A percentile compares a stretch with the other conserved stretches of the same genome.
Evolutionary conservation across 1,139 yeast species (phyloP).

Genomic region (Blastobotrys proliferans): DNA sequence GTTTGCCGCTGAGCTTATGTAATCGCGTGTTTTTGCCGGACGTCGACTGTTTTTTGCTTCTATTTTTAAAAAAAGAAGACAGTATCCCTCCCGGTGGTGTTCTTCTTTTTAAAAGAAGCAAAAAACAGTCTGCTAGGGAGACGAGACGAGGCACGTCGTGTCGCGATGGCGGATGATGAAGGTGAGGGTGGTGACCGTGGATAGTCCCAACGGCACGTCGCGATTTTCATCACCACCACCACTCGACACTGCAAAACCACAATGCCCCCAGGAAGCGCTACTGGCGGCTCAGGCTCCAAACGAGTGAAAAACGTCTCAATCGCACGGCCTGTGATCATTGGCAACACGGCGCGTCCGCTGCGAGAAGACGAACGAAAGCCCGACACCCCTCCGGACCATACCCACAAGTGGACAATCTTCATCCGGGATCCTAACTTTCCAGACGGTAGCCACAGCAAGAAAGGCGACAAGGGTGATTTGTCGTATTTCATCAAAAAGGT

Average conservation of each 20-base stretch:
- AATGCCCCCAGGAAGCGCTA: slow-evolving; percentile 2
- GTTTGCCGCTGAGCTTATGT: too few relatives aligned
- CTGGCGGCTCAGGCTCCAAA: too few relatives aligned
- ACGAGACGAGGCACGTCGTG: neutral
- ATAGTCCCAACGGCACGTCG: neutral
- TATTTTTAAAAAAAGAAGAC: too few relatives aligned
- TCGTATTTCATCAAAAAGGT: slow-evolving; percentile 84
- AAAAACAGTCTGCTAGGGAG: too few relatives aligned
- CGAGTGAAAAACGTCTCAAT: slow-evolving; percentile 59
- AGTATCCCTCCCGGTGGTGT: too few relatives aligned
- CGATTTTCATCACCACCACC: slow-evolving; percentile 2
- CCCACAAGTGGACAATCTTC: slow-evolving; percentile 95
- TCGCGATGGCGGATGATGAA: too few relatives aligned
- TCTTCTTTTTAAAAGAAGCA: too few relatives aligned
- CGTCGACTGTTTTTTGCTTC: too few relatives aligned
- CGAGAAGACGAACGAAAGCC: slow-evolving; percentile 48
- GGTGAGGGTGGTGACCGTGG: too few relatives aligned
- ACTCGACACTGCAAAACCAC: neutral
- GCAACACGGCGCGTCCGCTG: slow-evolving; percentile 77
- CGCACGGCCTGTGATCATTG: slow-evolving; percentile 81
- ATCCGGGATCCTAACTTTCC: slow-evolving; percentile 71
- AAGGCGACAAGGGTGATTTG: slow-evolving; percentile 51
- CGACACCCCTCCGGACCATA: slow-evolving; percentile 81
- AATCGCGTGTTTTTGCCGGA: too few relatives aligned
- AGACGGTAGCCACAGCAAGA: slow-evolving; percentile 15